Percentiles rank a stretch among this genome's conserved stretches.
These are phyloP conservation scores for Hyaloscypha bicolor DNA, from an alignment of 495 filamentous ascomycete genomes.

Conservation along the genomic window DNA sequence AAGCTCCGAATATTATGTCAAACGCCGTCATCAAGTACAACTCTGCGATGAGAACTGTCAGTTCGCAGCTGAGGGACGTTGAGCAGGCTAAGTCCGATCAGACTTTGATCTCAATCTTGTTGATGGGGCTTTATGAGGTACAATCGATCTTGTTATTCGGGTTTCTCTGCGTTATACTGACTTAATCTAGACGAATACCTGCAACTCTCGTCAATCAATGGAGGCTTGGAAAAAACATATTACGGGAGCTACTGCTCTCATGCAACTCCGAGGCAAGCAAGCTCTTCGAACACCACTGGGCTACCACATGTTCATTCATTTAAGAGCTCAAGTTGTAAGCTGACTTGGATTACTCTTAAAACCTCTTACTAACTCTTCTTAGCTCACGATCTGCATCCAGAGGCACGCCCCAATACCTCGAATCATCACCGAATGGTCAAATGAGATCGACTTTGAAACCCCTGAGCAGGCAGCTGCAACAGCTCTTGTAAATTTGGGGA, in stretches of 20 bases:
- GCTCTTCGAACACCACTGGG: constrained; percentile 48
- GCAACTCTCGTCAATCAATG: constrained; percentile 36
- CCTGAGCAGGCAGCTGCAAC: constrained; percentile 14
- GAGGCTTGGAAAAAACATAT: constrained; percentile 54
- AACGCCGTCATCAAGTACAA: constrained; percentile 50
- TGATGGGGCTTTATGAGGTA: constrained; percentile 45
- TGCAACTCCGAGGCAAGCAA: constrained; percentile 50
- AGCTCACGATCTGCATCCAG: constrained; percentile 29
- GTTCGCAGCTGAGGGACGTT: constrained; percentile 44
- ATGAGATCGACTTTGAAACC: constrained; percentile 15
- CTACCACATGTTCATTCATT: constrained; percentile 47
- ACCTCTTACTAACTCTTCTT: neutral
- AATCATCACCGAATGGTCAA: constrained; percentile 21
- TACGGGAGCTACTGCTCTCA: constrained; percentile 47
- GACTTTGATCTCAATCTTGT: constrained; percentile 52
- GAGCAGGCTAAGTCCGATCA: constrained; percentile 51
- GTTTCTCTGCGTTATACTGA: neutral
- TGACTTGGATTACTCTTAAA: neutral
- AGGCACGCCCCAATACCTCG: constrained; percentile 10
- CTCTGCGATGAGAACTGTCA: constrained; percentile 46
- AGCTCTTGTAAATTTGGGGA: constrained; percentile 14
- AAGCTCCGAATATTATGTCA: constrained; percentile 37
- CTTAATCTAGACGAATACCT: constrained; percentile 23
- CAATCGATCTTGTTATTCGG: neutral
- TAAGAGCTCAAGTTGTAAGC: constrained; percentile 39